Evolutionary conservation across 164 flowering plant species (phyloP), one percentile per base, ranked within the genome.

Genomic region (Chimonanthus praecox): DNA sequence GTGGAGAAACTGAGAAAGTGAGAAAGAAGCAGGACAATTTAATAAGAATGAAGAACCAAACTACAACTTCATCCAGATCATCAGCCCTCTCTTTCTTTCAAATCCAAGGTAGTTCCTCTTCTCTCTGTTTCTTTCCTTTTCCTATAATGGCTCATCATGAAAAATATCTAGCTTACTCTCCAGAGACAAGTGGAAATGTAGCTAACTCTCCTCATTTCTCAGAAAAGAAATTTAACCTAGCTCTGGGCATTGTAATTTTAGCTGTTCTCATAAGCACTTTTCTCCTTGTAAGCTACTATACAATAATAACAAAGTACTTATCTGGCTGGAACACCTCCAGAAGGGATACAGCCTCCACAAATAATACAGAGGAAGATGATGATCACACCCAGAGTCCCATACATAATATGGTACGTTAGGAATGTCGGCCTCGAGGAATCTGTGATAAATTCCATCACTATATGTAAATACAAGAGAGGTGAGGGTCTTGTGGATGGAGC

Each of bases 401-500:
- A 16, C 82, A 78, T 5, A 86, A 86, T 58, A 21, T 84, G 87
- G 91, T 87, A 84, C 58, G 78, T 70, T 58, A 74, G 74, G 6
- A 72, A 77, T 0, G 69, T 74, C 3, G 98, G 99, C 11, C 78
- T 96, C 58, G 97, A 92, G 50, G 97, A 90, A 64, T 77, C 86
- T 13, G 74, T 88, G 7, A 96, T 96, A 58, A 86, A 85, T 77
- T 81, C 88, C 54, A 92, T 95, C 47, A 70, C 94, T 8, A 87
- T 86, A 4, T 86, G 82, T 69, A 85, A 85, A 84, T 93, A 89
- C 82, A 83, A 73, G 80, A 85, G 76, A 70, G 89, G 84, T 7
- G 97, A 86, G 33, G 97, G 94, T 2, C 69, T 86, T 61, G 72
- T 93, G 44, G 95, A 88, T 60, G 91, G 90, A 4, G 81, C 87